Evolutionary conservation across 352 stramenopile genomes (phyloP), one percentile per base, ranked within the genome.

Genomic region (Nothophytophthora sp.): DNA sequence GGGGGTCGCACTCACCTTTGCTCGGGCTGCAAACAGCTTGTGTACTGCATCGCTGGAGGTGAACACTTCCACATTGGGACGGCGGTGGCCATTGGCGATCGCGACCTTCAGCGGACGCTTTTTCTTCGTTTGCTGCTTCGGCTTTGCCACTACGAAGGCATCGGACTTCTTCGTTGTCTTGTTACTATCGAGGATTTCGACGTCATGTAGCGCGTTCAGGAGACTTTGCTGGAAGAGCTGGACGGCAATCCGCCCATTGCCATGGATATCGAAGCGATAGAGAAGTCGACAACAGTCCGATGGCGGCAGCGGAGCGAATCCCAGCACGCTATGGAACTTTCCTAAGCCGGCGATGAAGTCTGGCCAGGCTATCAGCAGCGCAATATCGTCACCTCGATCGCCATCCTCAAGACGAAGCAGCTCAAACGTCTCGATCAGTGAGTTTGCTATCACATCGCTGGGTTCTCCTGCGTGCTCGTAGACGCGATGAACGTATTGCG

Each of bases 21-120:
- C 55, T 5, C 68, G 64, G 10, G 70, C 64, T n/a, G 51, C 29
- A 47, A 67, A 81, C 32, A 81, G 60, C 39, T 76, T 81, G 20
- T 64, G 56, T 6, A 81, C 54, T 5, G 68, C 70, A 19, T 65
- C 54, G 8, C 49, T 55, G 9, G 67, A 78, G 0, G 70, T 75
- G 35, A 78, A 81, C 6, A 34, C 13, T 25, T 78, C 67, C 5
- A 70, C 41, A 12, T 81, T 57, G 2, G 70, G 70, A 5, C 68
- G 52, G 5, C 54, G 51, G 13, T 63, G 56, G 20, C 23, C 65
- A 13, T 59, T 67, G n/a, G 54, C 35, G 28, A 70, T 61, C 0
- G 61, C 61, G 42, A 62, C 59, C 44, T 61, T 71, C 22, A 79
- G 23, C 5, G 34, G 27, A 8, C 34, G 29, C 10, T 55, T 55